phyloP scores from a whole-genome alignment of 805 yeast species.

The Soucietia sequanensis region DNA sequence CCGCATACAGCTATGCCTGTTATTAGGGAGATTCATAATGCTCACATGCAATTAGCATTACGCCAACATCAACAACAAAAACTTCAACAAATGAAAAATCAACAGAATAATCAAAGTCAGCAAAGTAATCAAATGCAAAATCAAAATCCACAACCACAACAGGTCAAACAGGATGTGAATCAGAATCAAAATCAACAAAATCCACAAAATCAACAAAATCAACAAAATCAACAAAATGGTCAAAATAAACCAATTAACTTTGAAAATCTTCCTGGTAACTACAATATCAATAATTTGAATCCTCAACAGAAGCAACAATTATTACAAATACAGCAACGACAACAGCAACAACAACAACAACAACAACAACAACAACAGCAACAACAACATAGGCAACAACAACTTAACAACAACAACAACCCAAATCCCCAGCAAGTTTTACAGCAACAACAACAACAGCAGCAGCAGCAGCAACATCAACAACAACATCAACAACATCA shows the following conservation, averaged over 20 bases:
- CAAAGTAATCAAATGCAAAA: constrained; percentile 9
- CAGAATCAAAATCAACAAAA: constrained; percentile 4
- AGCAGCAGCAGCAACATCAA: too few species aligned
- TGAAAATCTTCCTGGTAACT: constrained; percentile 5
- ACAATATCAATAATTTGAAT: constrained; percentile 22
- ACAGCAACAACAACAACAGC: constrained; percentile 20
- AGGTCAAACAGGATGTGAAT: constrained; percentile 3
- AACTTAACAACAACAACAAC: constrained; percentile 28
- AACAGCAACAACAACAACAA: constrained; percentile 13
- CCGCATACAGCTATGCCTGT: constrained; percentile 57
- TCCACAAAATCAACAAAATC: constrained; percentile 11
- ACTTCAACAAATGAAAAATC: constrained; percentile 22
- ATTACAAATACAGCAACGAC: constrained; percentile 36
- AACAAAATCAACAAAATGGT: constrained; percentile 14
- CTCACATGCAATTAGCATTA: constrained; percentile 60
- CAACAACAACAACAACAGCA: constrained; percentile 10
- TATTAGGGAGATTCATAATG: constrained; percentile 64
- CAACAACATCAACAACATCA: constrained; percentile 14
- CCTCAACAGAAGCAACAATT: constrained; percentile 41
- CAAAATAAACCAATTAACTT: constrained; percentile 8
- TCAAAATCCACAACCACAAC: constrained; percentile 3
- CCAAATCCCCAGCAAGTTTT: constrained; percentile 18
- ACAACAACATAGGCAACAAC: too few species aligned
- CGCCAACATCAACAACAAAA: constrained; percentile 49
- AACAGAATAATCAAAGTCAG: constrained; percentile 10